Base-by-base conservation (phyloP, 495 filamentous ascomycete genomes). In the Hypoxylon fragiforme region DNA sequence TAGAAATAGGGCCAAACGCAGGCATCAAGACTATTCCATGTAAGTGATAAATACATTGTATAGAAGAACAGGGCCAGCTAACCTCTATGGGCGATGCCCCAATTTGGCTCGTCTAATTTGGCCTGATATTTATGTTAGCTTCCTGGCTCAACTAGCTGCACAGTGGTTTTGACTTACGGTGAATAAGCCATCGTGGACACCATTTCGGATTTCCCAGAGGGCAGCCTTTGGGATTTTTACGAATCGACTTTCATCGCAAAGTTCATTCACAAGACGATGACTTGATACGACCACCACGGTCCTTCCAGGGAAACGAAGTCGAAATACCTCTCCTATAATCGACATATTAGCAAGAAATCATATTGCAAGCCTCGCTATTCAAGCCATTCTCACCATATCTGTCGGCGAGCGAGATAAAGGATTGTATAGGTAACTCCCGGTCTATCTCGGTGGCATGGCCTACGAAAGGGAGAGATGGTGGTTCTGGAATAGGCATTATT, bases 1-100 rank as follows among this genome's bases (percentile, higher is more conserved):
- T 85, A 7, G 80, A 73, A 22, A 88, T 57, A 2, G 89, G 88
- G 0, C 87, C 88, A 66, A 94, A 90, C 3, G 83, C 86, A 2
- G 86, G 86, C 69, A 81, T 74, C 36, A 81, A 47, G 50, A 62
- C 65, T 68, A 15, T 43, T 24, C 11, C 37, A 40, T 57, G 36
- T 68, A 2, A 68, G 59, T 28, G 52, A 12, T n/a, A 15, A 9
- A 21, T 12, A 16, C 2, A 14, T 4, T 15, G 28, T 30, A 20
- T 11, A 8, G 2, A 11, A 14, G 41, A 15, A 15, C 12, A n/a
- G n/a, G 22, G 14, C 12, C 28, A 24, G 54, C 31, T 70, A 60
- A 13, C 78, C 69, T 14, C 89, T 73, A 62, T 91, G 89, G 9
- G 88, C 89, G 32, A 87, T 74, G 0, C 70, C 81, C 88, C 87